Evolutionary conservation across 2,329 filamentous ascomycete genomes (phyloP), one percentile per base, ranked within the genome.

Genomic region (Helicocarpus griseus): DNA sequence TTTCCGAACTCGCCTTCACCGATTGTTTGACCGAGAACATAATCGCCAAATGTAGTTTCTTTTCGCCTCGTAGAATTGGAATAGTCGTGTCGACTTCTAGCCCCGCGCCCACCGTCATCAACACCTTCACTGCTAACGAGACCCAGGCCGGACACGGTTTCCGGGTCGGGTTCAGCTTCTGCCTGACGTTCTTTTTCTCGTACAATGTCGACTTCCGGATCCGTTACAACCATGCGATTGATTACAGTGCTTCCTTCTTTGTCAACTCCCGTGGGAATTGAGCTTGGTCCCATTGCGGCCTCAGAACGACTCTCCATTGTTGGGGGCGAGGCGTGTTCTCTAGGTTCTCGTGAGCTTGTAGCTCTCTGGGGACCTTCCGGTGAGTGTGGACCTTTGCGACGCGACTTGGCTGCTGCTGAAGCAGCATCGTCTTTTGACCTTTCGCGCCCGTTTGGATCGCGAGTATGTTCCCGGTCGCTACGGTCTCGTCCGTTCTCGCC

Each of bases 1-100:
- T 98, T 98, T 58, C 93, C 93, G 67, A 98, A 98, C 70, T 98
- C 93, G 56, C 93, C 93, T 73, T 98, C 93, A 47, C 93, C 93
- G 47, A 98, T 85, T 2, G 91, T 97, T 68, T 95, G 91, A 33
- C 93, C 93, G 3, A 98, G 78, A 54, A 95, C 89, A 69, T 97
- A 98, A 57, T 96, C 89, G 54, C 91, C 91, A 66, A 98, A 97
- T 58, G 88, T 90, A 39, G 86, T 89, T 57, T 86, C 82, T 73
- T 94, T 95, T 54, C 77, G 71, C 28, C 73, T 71, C 19, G 74
- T 71, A 14, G 68, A 69, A 51, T 65, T 69, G 19, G 78, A 78
- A 61, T 82, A 79, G 60, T 83, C 80, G 59, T 83, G 80, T 50
- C 80, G 72, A 58, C 69, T 72, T 45, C 60, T 58, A 17, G 60